A percentile compares a stretch with the other conserved stretches of the same genome.
phyloP scores from a whole-genome alignment of 2,329 filamentous ascomycete species.

The Lasiodiplodia sp. region DNA sequence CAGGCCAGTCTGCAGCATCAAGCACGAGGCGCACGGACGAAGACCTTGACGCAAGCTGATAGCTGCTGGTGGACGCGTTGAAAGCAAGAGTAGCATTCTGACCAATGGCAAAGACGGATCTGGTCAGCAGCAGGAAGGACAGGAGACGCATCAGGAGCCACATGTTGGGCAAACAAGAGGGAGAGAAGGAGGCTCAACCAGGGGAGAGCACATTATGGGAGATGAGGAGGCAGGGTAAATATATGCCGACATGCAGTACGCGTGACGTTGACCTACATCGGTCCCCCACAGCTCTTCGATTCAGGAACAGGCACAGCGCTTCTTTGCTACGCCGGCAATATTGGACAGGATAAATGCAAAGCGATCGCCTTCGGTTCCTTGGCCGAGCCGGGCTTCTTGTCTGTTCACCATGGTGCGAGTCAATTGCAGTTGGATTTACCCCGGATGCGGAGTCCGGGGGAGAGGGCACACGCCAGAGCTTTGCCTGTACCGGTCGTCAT shows the following conservation, averaged over 20 bases:
- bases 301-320: conserved; percentile 24
- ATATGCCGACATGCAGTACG: conserved; percentile 3
- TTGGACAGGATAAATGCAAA: conserved; percentile 16
- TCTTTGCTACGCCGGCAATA: conserved; percentile 20
- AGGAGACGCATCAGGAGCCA: background rate
- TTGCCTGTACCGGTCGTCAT: conserved; percentile 1
- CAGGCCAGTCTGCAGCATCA: conserved; percentile 65
- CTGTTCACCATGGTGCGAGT: background rate
- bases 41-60: conserved; percentile 41
- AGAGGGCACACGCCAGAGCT: background rate
- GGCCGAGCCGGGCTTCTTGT: background rate
- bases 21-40: conserved; percentile 43
- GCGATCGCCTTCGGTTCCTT: background rate
- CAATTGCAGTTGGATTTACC: conserved; percentile 16
- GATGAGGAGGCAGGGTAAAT: conserved; percentile 1
- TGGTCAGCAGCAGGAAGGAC: conserved; percentile 1
- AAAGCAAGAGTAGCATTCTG: conserved; percentile 60
- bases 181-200: conserved; percentile 3
- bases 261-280: conserved; percentile 13
- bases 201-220: background rate
- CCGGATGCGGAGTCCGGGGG: conserved; percentile 13
- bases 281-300: background rate
- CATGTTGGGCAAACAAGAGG: conserved; percentile 1
- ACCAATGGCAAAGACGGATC: conserved; percentile 49
- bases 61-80: conserved; percentile 46